These are phyloP conservation scores for Pseudozyma sp. DNA, from an alignment of 1,284 basidiomycete genomes.

Conservation along the genomic window DNA sequence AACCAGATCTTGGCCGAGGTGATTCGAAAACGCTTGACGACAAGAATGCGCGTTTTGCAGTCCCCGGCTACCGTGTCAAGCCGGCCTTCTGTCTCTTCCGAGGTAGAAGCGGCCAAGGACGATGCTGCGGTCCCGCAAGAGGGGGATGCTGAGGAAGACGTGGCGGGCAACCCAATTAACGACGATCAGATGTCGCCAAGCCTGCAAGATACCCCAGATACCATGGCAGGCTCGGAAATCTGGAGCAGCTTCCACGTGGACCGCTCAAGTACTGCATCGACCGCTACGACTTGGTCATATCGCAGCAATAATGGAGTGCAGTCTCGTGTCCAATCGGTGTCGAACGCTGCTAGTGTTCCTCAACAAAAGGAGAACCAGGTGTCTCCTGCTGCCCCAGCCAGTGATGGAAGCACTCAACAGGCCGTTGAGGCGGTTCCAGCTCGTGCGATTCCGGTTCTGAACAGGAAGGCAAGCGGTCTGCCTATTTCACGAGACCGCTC, in stretches of 20 bases:
- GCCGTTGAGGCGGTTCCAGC: not conserved
- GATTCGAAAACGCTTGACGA: constrained; percentile 18
- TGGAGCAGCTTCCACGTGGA: constrained; percentile 46
- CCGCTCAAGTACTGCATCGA: constrained; percentile 36
- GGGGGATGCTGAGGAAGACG: not conserved
- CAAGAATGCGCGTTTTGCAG: constrained; percentile 9
- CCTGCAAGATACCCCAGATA: constrained; percentile 42
- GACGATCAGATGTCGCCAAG: constrained; percentile 12
- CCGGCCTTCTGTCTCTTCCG: not conserved
- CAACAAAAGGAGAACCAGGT: not conserved
- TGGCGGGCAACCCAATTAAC: not conserved
- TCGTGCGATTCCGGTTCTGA: constrained; percentile 10
- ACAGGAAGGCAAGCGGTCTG: constrained; percentile 32
- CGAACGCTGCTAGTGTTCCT: not conserved
- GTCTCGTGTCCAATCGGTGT: not conserved
- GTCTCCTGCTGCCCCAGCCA: not conserved
- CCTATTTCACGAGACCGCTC: constrained; percentile 11
- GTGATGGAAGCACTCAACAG: too few relatives aligned
- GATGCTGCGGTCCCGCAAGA: too few relatives aligned
- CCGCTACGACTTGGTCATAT: constrained; percentile 33
- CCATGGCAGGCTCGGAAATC: constrained; percentile 41
- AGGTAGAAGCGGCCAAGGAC: not conserved
- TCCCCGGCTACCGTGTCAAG: constrained; percentile 1
- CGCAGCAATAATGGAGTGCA: constrained; percentile 15
- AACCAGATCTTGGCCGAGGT: constrained; percentile 23